These are phyloP conservation scores for Erucastrum elatum DNA, from an alignment of 345 rosid species.

Conservation along the genomic window DNA sequence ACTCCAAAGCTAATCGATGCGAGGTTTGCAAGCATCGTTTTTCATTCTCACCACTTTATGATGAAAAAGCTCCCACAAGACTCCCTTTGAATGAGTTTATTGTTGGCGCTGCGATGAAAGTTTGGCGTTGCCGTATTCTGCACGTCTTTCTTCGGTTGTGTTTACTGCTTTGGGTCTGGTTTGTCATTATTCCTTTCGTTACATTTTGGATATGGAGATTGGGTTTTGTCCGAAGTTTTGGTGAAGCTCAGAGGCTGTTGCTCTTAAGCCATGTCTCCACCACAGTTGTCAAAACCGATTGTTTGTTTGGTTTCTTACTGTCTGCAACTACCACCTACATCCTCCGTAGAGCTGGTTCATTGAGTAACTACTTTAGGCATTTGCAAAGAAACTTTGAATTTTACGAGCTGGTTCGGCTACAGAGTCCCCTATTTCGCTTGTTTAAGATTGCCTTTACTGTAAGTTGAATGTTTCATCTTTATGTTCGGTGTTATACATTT, in stretches of 20 bases:
- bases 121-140: neutral
- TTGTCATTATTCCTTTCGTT: constrained; percentile 87
- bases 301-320: constrained; percentile 96
- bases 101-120: neutral
- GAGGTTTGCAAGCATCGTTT: neutral
- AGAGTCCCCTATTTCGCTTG: constrained; percentile 60
- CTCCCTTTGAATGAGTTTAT: neutral
- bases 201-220: constrained; percentile 97
- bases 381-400: constrained; percentile 95
- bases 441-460: neutral
- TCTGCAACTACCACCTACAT: constrained; percentile 96
- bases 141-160: constrained; percentile 57
- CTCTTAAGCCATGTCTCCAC: constrained; percentile 85
- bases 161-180: constrained; percentile 95
- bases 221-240: constrained; percentile 90
- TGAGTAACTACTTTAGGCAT: constrained; percentile 95
- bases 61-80: neutral
- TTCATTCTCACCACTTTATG: neutral
- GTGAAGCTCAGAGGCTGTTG: constrained; percentile 84
- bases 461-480: neutral
- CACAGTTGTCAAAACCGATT: constrained; percentile 83
- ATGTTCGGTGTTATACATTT: neutral
- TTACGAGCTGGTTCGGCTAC: constrained; percentile 83
- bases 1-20: neutral
- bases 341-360: constrained; percentile 92